Percentiles rank a stretch among this genome's conserved stretches.
Evolutionary conservation across 176 grass and related monocot species (phyloP).

Genomic region (Bolboschoenus planiculmis): DNA sequence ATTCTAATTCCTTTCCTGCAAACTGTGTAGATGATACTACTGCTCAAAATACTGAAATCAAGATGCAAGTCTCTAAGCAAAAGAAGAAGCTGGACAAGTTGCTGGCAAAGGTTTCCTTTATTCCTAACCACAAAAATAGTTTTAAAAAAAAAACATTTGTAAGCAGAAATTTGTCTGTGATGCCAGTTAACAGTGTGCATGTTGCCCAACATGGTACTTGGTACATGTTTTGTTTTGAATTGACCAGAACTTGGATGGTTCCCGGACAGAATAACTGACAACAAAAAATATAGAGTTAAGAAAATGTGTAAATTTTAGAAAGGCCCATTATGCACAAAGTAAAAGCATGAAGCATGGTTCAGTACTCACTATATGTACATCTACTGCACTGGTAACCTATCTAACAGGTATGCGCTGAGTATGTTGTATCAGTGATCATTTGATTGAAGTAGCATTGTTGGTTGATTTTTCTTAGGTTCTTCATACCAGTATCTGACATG

Average conservation of each 20-base stretch:
- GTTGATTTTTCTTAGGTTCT: neutral
- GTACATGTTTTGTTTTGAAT: neutral
- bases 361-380: neutral
- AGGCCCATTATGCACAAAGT: neutral
- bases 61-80: constrained; percentile 39
- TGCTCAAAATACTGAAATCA: constrained; percentile 52
- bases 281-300: neutral
- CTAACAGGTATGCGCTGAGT: neutral
- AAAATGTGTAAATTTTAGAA: neutral
- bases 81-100: constrained; percentile 72
- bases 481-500: neutral
- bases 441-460: neutral
- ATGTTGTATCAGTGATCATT: neutral
- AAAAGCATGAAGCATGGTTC: neutral
- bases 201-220: neutral
- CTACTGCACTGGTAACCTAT: neutral
- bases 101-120: constrained; percentile 48
- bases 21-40: constrained; percentile 36
- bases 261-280: neutral
- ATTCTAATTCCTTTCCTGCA: neutral
- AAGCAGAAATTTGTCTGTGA: neutral
- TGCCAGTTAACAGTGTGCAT: neutral
- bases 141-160: neutral
- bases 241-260: neutral
- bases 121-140: constrained; percentile 2